A percentile compares a stretch with the other conserved stretches of the same genome.
phyloP scores from a whole-genome alignment of 176 grass and related monocot genomes.

The Carex parvula region DNA sequence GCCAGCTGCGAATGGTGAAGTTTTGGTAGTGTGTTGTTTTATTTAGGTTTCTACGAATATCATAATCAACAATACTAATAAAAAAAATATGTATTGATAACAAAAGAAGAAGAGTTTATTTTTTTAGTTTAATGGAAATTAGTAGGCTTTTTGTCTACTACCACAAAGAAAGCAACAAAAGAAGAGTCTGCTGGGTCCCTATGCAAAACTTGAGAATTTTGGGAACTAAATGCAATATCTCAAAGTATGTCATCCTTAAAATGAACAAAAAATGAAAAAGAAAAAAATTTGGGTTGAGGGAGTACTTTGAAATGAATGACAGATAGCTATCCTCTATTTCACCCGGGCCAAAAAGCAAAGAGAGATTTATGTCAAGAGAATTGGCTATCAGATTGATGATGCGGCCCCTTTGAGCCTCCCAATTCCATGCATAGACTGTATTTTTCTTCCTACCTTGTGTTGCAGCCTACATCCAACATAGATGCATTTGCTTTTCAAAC shows the following conservation, averaged over 20 bases:
- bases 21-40: background rate
- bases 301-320: slow-evolving; percentile 90
- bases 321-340: slow-evolving; percentile 80
- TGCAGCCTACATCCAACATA: slow-evolving; percentile 42
- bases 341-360: slow-evolving; percentile 73
- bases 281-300: background rate
- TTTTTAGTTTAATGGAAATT: too few species aligned
- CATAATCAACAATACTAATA: background rate
- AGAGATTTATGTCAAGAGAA: slow-evolving; percentile 84
- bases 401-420: slow-evolving; percentile 81
- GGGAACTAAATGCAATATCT: background rate
- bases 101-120: background rate
- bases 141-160: too few species aligned
- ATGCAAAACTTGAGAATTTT: slow-evolving; percentile 12
- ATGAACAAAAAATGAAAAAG: background rate
- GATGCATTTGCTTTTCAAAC: slow-evolving; percentile 9
- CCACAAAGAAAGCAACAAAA: background rate
- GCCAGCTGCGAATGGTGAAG: background rate
- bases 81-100: background rate
- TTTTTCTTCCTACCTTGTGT: slow-evolving; percentile 71
- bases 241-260: background rate
- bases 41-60: background rate
- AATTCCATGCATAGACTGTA: slow-evolving; percentile 75
- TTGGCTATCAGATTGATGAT: slow-evolving; percentile 85
- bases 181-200: background rate